Evolutionary conservation across 83 land plant genomes (phyloP).

Genomic region (Diphasiastrum complanatum): DNA sequence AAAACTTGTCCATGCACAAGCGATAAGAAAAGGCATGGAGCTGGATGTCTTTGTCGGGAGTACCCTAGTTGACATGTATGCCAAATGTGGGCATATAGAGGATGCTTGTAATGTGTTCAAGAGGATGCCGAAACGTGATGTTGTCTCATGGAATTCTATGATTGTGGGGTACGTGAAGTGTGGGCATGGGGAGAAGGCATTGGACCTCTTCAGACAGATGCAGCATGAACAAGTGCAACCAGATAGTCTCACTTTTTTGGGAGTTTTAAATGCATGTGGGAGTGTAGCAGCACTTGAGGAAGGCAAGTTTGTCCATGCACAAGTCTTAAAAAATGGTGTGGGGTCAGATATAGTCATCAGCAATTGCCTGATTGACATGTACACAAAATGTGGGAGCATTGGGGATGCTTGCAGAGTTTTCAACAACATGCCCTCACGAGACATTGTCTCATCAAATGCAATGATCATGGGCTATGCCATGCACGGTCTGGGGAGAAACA

Average conservation of each 20-base stretch:
- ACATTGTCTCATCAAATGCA: constrained; percentile 1
- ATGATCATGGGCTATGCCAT: constrained; percentile 6
- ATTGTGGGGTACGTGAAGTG: too few species aligned
- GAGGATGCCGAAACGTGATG: too few species aligned
- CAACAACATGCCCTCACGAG: not conserved
- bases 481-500: not conserved
- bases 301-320: not conserved
- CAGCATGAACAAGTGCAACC: not conserved
- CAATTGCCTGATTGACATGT: not conserved
- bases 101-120: too few species aligned
- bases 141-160: too few species aligned
- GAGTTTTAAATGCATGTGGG: not conserved
- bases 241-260: not conserved
- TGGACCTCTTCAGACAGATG: not conserved
- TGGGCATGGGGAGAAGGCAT: not conserved
- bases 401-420: not conserved
- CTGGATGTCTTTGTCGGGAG: too few species aligned
- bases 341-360: not conserved
- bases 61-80: too few species aligned
- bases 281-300: not conserved
- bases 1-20: too few species aligned
- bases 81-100: too few species aligned
- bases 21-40: too few species aligned
- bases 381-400: not conserved
- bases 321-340: not conserved